Evolutionary conservation across 2,329 filamentous ascomycete species (phyloP), one percentile per base, ranked within the genome.

Genomic region (Hypoxylon sp.): DNA sequence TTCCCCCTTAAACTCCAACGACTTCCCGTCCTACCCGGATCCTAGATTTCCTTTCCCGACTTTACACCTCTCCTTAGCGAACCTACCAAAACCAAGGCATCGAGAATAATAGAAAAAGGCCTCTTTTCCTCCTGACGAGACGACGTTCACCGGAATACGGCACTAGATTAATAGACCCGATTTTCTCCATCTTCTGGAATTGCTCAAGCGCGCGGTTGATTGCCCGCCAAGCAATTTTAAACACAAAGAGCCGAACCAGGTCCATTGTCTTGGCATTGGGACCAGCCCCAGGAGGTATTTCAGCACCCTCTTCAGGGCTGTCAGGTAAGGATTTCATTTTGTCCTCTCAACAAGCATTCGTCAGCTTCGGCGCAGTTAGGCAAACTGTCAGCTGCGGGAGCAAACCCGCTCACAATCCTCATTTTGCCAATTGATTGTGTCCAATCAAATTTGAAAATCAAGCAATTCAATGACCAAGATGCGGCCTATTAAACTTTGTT

Each of bases 241-340:
- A 50, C 36, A 41, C 30, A 62, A 62, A 62, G 56, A 59, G 55
- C 56, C 50, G 62, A 65, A 61, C 65, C 58, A 32, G 48, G 62
- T 60, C 38, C 14, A 45, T 48, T 60, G 34, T 55, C 71, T 73
- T 73, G 73, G 72, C 73, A 43, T 67, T 64, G 32, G 10, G 43
- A 63, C 41, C 45, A 56, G 60, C 59, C 61, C 60, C n/a, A 23
- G 49, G 28, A 7, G 6, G 48, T 36, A 45, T 60, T 60, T 46
- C 28, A 66, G 62, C 55, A 41, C 45, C 41, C 23, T 34, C 60
- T 70, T 68, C 65, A n/a, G n/a, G n/a, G n/a, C n/a, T n/a, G n/a
- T n/a, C 25, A 75, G 73, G 73, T 75, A 71, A 75, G 73, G 68
- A 71, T 51, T 60, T 65, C 52, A 55, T 48, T 53, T 45, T 49